Conservation (phyloP, 495 filamentous ascomycete species). For the Neurospora discreta region DNA sequence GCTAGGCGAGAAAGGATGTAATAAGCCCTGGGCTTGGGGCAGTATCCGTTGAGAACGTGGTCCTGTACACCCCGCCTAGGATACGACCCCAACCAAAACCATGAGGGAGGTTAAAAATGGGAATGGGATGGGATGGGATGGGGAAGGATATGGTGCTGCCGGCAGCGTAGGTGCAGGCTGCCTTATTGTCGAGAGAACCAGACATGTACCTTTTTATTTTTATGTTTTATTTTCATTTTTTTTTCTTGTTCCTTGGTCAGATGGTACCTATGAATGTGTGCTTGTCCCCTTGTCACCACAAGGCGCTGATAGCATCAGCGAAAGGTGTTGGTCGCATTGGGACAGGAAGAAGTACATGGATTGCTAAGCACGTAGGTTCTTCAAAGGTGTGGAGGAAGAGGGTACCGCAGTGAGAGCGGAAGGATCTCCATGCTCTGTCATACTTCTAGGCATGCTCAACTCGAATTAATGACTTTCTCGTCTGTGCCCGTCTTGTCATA, state of each 20-base stretch:
- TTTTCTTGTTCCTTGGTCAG: neutral
- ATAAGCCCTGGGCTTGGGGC: neutral
- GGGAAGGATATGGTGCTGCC: neutral
- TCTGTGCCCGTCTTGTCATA: neutral
- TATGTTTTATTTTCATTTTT: no score
- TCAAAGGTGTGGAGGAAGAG: neutral
- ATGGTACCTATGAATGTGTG: neutral
- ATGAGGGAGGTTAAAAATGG: neutral
- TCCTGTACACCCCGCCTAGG: neutral
- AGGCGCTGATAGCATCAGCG: neutral
- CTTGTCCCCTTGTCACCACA: neutral
- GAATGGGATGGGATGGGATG: neutral
- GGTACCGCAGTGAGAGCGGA: neutral
- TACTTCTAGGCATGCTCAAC: neutral
- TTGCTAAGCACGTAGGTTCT: neutral
- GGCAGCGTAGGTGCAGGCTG: neutral
- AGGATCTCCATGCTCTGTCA: neutral
- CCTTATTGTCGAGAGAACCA: neutral
- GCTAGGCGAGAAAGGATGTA: neutral
- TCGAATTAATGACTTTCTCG: neutral
- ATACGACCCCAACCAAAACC: neutral
- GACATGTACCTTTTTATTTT: neutral
- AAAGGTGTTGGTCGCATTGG: neutral
- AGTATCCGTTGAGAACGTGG: neutral
- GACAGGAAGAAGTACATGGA: neutral